These are phyloP conservation scores for Aspergillus sp. DNA, from an alignment of 2,329 filamentous ascomycete species.

Conservation along the genomic window DNA sequence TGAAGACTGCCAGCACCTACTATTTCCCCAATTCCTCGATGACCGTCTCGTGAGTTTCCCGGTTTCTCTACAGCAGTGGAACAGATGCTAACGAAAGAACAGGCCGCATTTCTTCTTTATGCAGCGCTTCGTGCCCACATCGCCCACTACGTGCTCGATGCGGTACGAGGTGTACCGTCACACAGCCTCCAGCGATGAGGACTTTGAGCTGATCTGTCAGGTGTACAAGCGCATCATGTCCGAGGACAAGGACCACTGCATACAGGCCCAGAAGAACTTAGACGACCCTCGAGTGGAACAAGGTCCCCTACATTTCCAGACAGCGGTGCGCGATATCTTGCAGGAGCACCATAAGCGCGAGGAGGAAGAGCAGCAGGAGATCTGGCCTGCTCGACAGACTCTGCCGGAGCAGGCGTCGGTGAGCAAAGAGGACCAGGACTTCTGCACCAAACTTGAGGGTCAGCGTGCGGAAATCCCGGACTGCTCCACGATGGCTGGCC, in stretches of 20 bases:
- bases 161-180: constrained; percentile 58
- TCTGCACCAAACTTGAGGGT: constrained; percentile 18
- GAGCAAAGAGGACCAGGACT: constrained; percentile 24
- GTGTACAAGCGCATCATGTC: constrained; percentile 58
- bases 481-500: neutral
- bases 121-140: constrained; percentile 52
- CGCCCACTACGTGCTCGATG: constrained; percentile 46
- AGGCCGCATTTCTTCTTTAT: constrained; percentile 55
- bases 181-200: constrained; percentile 49
- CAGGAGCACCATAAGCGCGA: constrained; percentile 42
- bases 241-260: constrained; percentile 57
- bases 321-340: constrained; percentile 42
- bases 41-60: constrained; percentile 23
- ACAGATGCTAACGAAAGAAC: neutral
- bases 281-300: constrained; percentile 51
- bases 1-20: constrained; percentile 30
- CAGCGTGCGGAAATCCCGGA: too few relatives aligned
- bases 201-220: constrained; percentile 49
- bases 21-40: constrained; percentile 29
- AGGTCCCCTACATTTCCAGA: constrained; percentile 50
- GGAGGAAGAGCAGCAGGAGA: constrained; percentile 37
- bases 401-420: constrained; percentile 19
- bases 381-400: constrained; percentile 44
- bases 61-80: too few relatives aligned
- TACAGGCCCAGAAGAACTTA: constrained; percentile 51